Evolutionary conservation across 306 rosid species (phyloP).

Genomic region (Albizia julibrissin): DNA sequence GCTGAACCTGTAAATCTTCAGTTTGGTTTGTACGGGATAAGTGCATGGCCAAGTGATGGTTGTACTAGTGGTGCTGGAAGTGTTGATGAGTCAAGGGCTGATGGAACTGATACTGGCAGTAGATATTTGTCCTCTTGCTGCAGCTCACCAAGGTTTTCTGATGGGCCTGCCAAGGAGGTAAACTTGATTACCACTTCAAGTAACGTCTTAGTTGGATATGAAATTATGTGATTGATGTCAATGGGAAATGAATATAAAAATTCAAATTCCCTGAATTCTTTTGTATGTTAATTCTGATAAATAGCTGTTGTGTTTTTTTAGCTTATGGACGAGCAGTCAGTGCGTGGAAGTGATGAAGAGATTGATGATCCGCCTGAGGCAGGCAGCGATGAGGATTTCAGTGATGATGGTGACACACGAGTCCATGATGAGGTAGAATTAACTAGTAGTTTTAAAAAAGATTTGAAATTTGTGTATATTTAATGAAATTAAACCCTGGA

Average conservation of each 20-base stretch:
- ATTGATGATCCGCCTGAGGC: constrained; percentile 71
- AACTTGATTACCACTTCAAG: not conserved
- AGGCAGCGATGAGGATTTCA: constrained; percentile 85
- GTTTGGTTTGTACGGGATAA: constrained; percentile 93
- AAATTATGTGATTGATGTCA: constrained; percentile 12
- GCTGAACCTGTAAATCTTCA: constrained; percentile 93
- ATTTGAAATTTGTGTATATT: not conserved
- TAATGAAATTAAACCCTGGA: not conserved
- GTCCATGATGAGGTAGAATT: constrained; percentile 72
- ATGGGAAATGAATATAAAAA: not conserved
- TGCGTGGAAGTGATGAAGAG: constrained; percentile 95
- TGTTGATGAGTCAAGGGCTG: constrained; percentile 82
- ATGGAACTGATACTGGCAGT: constrained; percentile 80
- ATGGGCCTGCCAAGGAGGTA: constrained; percentile 87
- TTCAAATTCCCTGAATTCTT: not conserved
- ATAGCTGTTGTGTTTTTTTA: constrained; percentile 19
- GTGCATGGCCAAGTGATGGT: constrained; percentile 94
- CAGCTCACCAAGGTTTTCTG: constrained; percentile 87
- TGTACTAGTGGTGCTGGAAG: constrained; percentile 94
- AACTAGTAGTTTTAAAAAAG: not conserved
- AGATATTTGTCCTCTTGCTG: constrained; percentile 81
- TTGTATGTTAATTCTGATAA: not conserved
- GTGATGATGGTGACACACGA: constrained; percentile 60
- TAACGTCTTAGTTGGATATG: constrained; percentile 1
- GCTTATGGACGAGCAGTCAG: constrained; percentile 87